Evolutionary conservation across 305 asterid species (phyloP), one percentile per base, ranked within the genome.

Genomic region (Ajuga reptans): DNA sequence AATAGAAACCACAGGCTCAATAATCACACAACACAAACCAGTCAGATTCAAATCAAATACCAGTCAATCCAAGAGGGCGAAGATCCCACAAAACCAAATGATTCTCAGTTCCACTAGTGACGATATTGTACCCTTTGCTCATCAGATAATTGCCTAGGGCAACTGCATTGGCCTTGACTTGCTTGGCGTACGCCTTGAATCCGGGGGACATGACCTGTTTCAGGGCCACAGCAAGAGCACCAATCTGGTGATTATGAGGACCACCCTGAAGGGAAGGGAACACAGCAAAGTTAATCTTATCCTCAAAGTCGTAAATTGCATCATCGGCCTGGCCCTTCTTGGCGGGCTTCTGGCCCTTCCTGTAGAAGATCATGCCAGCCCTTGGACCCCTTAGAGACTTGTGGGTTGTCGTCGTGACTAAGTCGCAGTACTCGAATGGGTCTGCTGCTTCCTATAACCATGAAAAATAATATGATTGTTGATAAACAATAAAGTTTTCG

Each of bases 221-320:
- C 78, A 92, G 77, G 62, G 98, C 98, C 63, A 92, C 96, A 42
- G 97, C 98, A 77, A 92, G 87, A 56, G 98, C 98, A 45, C 96
- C 98, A 16, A 92, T 92, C 75, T 92, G 98, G 86, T 92, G 97
- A 69, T 92, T 92, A 82, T 92, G 98, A 5, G 98, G 98, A 47
- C 98, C 98, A 1, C 98, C 98, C 88, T 92, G 98, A 66, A 92
- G 93, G 1, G 97, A 78, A 0, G 98, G 98, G 84, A 92, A 92
- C 66, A 92, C 98, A 15, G 97, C 98, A 69, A 92, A 92, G 87
- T 92, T 92, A 77, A 92, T 69, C 88, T 87, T 92, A 81, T 92
- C 97, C 80, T 92, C 97, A 29, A 92, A 92, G 66, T 92, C 97
- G 71, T 92, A 92, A 39, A 82, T 90, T 2, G 97, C 95, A 81